A percentile compares a stretch with the other conserved stretches of the same genome.
Conservation (phyloP, 305 asterid species). For the Fraxinus xanthoxyloides region DNA sequence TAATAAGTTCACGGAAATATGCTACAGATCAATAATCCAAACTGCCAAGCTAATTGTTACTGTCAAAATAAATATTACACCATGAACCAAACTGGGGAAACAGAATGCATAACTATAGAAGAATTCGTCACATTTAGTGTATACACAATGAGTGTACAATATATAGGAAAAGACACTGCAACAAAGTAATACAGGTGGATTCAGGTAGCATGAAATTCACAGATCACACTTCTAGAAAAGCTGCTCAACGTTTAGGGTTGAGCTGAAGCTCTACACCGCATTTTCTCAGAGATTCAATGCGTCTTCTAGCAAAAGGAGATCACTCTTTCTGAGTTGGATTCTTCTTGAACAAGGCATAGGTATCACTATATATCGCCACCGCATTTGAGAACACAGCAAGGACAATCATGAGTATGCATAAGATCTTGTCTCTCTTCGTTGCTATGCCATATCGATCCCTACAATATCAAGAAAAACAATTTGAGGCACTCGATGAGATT, state of each 20-base stretch:
- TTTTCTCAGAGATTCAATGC: not conserved
- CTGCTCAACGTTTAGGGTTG: slow-evolving; percentile 45
- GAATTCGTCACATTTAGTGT: not conserved
- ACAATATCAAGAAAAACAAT: slow-evolving; percentile 12
- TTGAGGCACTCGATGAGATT: not conserved
- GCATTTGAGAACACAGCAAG: slow-evolving; percentile 78
- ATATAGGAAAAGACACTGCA: not conserved
- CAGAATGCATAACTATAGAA: not conserved
- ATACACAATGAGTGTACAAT: not conserved
- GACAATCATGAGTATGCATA: slow-evolving; percentile 66
- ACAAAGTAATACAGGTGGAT: not conserved
- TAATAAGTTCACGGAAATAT: too few species aligned
- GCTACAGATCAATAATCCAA: too few species aligned
- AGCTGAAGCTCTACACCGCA: slow-evolving; percentile 23
- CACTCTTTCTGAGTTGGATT: slow-evolving; percentile 51
- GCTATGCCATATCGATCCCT: slow-evolving; percentile 87
- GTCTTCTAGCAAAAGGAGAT: slow-evolving; percentile 18
- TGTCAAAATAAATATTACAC: not conserved
- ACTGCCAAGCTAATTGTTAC: too few species aligned
- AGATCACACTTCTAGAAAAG: slow-evolving; percentile 24
- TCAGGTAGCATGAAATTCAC: not conserved
- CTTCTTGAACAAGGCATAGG: slow-evolving; percentile 79
- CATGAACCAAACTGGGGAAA: not conserved
- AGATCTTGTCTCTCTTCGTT: slow-evolving; percentile 63
- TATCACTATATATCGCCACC: slow-evolving; percentile 90